A percentile compares a stretch with the other conserved stretches of the same genome.
Evolutionary conservation across 352 stramenopile species (phyloP).

Genomic region (Albugo laibachii): DNA sequence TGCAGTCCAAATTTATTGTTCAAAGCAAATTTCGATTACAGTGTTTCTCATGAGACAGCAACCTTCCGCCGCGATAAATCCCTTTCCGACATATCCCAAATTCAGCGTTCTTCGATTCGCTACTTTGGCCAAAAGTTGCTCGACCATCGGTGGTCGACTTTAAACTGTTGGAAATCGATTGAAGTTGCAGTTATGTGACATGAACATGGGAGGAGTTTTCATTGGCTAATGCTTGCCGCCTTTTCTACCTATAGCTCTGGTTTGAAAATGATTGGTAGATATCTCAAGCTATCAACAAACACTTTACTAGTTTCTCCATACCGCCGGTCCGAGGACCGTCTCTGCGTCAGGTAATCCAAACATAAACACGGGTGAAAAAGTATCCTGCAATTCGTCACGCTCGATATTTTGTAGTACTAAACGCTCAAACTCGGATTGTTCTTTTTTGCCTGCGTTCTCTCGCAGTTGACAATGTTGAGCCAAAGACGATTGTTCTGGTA

Average conservation of each 20-base stretch:
- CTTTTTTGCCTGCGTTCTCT: constrained; percentile 67
- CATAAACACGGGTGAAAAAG: constrained; percentile 17
- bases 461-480: constrained; percentile 79
- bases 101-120: constrained; percentile 72
- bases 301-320: no score
- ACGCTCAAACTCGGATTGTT: constrained; percentile 75
- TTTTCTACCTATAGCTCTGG: no score
- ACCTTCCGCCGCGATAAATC: constrained; percentile 25
- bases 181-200: constrained; percentile 5
- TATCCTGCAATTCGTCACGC: constrained; percentile 28
- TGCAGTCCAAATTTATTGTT: no score
- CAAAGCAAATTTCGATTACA: no score
- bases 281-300: no score
- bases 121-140: constrained; percentile 34
- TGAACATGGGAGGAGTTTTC: not conserved
- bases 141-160: constrained; percentile 13
- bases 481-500: constrained; percentile 86
- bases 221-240: no score
- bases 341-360: no score
- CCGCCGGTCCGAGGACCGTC: no score
- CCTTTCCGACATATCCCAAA: constrained; percentile 47
- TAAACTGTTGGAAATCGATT: no score
- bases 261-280: no score
- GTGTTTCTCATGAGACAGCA: no score
- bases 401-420: constrained; percentile 75